Evolutionary conservation across 805 yeast species (phyloP).

Genomic region (Starmerella vitae): DNA sequence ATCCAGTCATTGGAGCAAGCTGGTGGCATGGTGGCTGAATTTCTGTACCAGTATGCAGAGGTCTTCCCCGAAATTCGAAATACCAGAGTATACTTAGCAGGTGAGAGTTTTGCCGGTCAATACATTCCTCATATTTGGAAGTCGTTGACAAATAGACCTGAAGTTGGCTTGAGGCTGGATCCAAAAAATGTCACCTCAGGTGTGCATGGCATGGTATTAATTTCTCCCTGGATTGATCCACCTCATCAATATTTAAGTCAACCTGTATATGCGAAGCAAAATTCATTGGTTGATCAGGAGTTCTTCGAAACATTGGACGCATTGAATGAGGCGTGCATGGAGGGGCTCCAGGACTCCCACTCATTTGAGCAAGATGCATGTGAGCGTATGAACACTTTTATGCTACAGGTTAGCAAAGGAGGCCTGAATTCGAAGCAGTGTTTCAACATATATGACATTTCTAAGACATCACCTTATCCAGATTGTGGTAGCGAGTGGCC

Average conservation of each 20-base stretch:
- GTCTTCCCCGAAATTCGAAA: conserved; percentile 57
- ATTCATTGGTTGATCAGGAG: conserved; percentile 37
- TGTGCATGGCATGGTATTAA: conserved; percentile 61
- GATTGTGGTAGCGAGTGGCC: conserved; percentile 95
- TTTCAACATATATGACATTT: conserved; percentile 69
- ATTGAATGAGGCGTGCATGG: conserved; percentile 21
- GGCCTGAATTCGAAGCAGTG: conserved; percentile 33
- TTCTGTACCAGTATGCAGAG: conserved; percentile 51
- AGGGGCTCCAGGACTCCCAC: conserved; percentile 13
- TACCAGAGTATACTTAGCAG: conserved; percentile 66
- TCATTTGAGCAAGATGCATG: conserved; percentile 25
- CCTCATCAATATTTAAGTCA: conserved; percentile 69
- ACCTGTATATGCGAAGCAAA: conserved; percentile 52
- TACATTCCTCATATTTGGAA: conserved; percentile 80
- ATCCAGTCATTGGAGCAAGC: conserved; percentile 33
- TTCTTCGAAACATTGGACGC: conserved; percentile 20
- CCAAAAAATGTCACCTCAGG: conserved; percentile 6
- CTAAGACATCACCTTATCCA: conserved; percentile 60
- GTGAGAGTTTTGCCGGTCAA: conserved; percentile 96
- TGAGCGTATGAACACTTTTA: conserved; percentile 28
- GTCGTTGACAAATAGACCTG: conserved; percentile 36
- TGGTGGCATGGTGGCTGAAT: conserved; percentile 46
- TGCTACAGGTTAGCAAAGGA: not conserved
- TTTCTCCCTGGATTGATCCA: conserved; percentile 94
- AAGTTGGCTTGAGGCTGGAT: conserved; percentile 25